These are phyloP conservation scores for Pseudevernia furfuracea DNA, from an alignment of 495 filamentous ascomycete genomes.

Conservation along the genomic window DNA sequence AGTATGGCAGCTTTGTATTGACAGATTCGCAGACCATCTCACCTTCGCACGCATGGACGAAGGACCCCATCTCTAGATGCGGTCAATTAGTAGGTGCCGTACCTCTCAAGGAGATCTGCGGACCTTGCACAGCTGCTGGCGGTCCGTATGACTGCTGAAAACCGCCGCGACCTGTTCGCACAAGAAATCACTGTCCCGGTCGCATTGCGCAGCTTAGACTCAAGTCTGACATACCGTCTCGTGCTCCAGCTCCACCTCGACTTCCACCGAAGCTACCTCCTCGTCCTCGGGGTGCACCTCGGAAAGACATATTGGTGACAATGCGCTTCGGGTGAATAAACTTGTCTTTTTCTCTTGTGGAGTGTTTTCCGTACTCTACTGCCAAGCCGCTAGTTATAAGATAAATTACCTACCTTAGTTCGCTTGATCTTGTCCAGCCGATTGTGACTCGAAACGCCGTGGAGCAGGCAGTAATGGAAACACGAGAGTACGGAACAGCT, in stretches of 20 bases:
- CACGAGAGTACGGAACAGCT: constrained; percentile 13
- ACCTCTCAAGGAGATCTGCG: constrained; percentile 13
- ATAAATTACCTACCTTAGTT: no score
- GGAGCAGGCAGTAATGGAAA: constrained; percentile 12
- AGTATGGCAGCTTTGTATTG: constrained; percentile 95
- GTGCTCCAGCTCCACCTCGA: constrained; percentile 44
- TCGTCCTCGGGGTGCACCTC: constrained; percentile 37
- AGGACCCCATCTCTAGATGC: constrained; percentile 73
- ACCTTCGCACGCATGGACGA: constrained; percentile 89
- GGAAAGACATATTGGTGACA: constrained; percentile 42
- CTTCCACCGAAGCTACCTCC: constrained; percentile 42
- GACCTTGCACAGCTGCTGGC: constrained; percentile 60
- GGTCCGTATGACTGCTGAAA: constrained; percentile 59
- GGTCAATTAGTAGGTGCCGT: constrained; percentile 26
- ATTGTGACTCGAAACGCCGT: neutral
- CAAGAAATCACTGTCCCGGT: neutral
- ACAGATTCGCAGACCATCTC: constrained; percentile 91
- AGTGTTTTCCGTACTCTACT: no score
- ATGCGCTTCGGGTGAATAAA: constrained; percentile 28
- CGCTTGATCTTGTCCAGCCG: neutral
- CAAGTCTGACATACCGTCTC: constrained; percentile 25
- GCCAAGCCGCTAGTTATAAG: constrained; percentile 8
- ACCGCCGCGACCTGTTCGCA: constrained; percentile 49
- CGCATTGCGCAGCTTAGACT: neutral
- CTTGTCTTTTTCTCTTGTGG: neutral